Evolutionary conservation across 2,329 filamentous ascomycete genomes (phyloP).

Genomic region (Aspergillus texensis): DNA sequence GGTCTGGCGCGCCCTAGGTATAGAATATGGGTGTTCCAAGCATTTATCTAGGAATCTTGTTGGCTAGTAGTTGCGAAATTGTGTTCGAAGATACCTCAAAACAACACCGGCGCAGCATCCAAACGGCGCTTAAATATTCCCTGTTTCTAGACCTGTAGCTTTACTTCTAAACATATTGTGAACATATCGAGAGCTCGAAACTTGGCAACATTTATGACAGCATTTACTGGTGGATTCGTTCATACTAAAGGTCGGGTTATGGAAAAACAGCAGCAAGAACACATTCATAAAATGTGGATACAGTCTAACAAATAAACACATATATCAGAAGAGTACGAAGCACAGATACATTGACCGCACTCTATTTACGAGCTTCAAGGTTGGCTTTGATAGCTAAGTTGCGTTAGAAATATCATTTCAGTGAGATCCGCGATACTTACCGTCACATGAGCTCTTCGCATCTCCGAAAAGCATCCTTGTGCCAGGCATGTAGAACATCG

Average conservation of each 20-base stretch:
- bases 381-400: constrained; percentile 47
- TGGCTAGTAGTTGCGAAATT: background rate
- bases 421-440: constrained; percentile 46
- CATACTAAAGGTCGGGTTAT: background rate
- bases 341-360: background rate
- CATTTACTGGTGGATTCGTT: background rate
- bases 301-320: background rate
- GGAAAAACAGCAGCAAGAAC: background rate
- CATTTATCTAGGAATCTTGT: background rate
- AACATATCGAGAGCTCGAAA: too few relatives aligned
- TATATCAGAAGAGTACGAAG: background rate
- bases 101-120: background rate
- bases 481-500: constrained; percentile 89
- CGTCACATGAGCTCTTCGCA: constrained; percentile 80
- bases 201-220: background rate
- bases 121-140: background rate
- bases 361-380: constrained; percentile 36
- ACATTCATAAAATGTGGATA: background rate
- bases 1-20: too few relatives aligned
- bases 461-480: constrained; percentile 93
- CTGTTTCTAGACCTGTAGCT: background rate
- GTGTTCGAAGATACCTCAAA: background rate
- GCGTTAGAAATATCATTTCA: constrained; percentile 8
- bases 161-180: background rate
- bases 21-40: too few relatives aligned